A percentile compares a stretch with the other conserved stretches of the same genome.
These are phyloP conservation scores for Marchantia polymorpha DNA, from an alignment of 225 moss, liverwort and hornwort genomes.

Conservation along the genomic window DNA sequence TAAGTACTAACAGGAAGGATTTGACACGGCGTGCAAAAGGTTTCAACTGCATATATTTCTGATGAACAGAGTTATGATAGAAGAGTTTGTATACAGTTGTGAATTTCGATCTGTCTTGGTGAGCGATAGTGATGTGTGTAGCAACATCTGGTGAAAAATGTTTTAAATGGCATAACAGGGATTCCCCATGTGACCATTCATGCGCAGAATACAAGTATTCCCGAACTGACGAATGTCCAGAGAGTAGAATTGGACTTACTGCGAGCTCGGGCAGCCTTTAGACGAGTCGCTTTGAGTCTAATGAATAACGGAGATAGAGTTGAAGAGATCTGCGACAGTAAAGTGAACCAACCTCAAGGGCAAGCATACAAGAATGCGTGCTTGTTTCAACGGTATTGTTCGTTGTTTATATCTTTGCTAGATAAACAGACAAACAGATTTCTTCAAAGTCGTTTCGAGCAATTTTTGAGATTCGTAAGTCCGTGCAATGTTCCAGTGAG, in stretches of 20 bases:
- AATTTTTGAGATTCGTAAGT: too few relatives aligned
- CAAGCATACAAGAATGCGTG: conserved; percentile 61
- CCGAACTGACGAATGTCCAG: conserved; percentile 29
- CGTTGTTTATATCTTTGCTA: too few relatives aligned
- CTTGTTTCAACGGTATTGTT: conserved; percentile 62
- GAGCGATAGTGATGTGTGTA: background rate
- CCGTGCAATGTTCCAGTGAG: too few relatives aligned
- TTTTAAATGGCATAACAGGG: background rate
- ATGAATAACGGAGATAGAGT: background rate
- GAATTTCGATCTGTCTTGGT: background rate
- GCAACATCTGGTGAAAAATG: too few relatives aligned
- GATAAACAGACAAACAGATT: too few relatives aligned
- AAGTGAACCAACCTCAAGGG: conserved; percentile 44
- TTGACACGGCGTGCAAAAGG: background rate
- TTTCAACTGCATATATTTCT: background rate
- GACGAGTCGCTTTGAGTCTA: conserved; percentile 24
- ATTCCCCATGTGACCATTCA: background rate
- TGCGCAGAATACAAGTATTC: conserved; percentile 13
- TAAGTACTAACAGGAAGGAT: background rate
- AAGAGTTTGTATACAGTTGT: background rate
- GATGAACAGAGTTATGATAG: background rate
- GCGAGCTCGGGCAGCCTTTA: conserved; percentile 45
- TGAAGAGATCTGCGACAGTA: background rate
- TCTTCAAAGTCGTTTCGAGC: too few relatives aligned
- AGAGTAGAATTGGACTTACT: conserved; percentile 45